Conservation (phyloP, 2,329 filamentous ascomycete genomes). For the Cadophora sp. region DNA sequence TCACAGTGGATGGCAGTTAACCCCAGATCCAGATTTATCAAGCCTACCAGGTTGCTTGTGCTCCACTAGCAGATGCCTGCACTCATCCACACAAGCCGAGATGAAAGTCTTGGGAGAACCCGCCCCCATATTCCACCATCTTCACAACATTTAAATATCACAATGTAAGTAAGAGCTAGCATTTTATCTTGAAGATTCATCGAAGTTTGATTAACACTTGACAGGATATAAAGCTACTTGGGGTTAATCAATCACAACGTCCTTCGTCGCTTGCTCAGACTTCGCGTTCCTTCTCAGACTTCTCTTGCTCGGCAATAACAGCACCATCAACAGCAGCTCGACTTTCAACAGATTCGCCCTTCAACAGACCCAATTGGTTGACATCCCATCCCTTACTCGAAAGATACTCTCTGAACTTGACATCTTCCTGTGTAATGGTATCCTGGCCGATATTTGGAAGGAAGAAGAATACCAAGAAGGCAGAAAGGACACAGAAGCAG, state of each 20-base stretch:
- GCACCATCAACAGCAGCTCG: conserved; percentile 18
- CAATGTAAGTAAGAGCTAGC: background rate
- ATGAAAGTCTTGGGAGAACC: background rate
- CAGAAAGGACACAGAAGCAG: conserved; percentile 77
- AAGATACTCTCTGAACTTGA: conserved; percentile 76
- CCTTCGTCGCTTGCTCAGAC: background rate
- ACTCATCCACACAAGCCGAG: no score
- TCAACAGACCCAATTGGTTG: conserved; percentile 55
- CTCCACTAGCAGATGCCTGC: no score
- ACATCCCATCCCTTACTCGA: conserved; percentile 79
- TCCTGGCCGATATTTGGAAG: conserved; percentile 84
- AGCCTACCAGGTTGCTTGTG: no score
- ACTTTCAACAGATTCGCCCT: conserved; percentile 33
- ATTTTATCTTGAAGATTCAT: no score
- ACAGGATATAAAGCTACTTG: background rate
- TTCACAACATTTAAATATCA: background rate
- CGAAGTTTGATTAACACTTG: background rate
- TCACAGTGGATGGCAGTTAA: no score
- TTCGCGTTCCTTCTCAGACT: background rate
- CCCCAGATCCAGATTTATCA: no score
- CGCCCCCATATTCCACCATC: background rate
- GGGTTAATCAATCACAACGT: background rate
- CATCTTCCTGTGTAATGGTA: conserved; percentile 81
- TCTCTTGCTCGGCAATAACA: conserved; percentile 3
- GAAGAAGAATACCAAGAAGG: conserved; percentile 67